Percentiles rank a stretch among this genome's conserved stretches.
These are phyloP conservation scores for Cladosporium oxysporum DNA, from an alignment of 2,329 filamentous ascomycete species.

Conservation along the genomic window DNA sequence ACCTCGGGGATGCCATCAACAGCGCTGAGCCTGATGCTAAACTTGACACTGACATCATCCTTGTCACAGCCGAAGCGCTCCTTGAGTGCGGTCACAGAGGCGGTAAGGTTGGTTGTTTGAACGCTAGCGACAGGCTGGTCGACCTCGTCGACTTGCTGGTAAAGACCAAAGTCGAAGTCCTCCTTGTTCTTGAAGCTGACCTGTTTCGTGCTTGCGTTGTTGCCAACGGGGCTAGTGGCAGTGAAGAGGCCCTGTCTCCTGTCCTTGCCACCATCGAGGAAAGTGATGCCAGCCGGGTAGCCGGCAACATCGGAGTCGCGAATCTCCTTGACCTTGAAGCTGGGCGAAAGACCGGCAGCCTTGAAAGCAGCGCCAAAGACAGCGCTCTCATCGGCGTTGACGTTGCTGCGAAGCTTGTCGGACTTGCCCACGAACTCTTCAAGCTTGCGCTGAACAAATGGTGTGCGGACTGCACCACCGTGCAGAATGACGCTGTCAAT, in stretches of 20 bases:
- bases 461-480: slow-evolving; percentile 85
- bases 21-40: slow-evolving; percentile 70
- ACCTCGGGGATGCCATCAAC: slow-evolving; percentile 81
- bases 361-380: slow-evolving; percentile 96
- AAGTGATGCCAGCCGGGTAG: slow-evolving; percentile 76
- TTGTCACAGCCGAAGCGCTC: slow-evolving; percentile 76
- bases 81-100: slow-evolving; percentile 74
- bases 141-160: slow-evolving; percentile 64
- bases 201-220: slow-evolving; percentile 66
- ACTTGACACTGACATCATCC: slow-evolving; percentile 76
- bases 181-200: slow-evolving; percentile 78
- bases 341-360: slow-evolving; percentile 86
- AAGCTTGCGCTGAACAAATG: slow-evolving; percentile 88
- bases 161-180: slow-evolving; percentile 79
- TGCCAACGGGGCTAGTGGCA: slow-evolving; percentile 70
- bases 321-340: slow-evolving; percentile 98
- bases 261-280: slow-evolving; percentile 64
- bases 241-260: slow-evolving; percentile 83
- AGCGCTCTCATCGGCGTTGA: slow-evolving; percentile 95
- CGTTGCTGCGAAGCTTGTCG: slow-evolving; percentile 85
- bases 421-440: slow-evolving; percentile 71
- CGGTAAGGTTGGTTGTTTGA: slow-evolving; percentile 81
- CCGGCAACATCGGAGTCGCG: slow-evolving; percentile 73
- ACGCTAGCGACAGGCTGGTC: slow-evolving; percentile 67
- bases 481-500: slow-evolving; percentile 91